These are phyloP conservation scores for Verticillium longisporum DNA, from an alignment of 2,329 filamentous ascomycete species.

Conservation along the genomic window DNA sequence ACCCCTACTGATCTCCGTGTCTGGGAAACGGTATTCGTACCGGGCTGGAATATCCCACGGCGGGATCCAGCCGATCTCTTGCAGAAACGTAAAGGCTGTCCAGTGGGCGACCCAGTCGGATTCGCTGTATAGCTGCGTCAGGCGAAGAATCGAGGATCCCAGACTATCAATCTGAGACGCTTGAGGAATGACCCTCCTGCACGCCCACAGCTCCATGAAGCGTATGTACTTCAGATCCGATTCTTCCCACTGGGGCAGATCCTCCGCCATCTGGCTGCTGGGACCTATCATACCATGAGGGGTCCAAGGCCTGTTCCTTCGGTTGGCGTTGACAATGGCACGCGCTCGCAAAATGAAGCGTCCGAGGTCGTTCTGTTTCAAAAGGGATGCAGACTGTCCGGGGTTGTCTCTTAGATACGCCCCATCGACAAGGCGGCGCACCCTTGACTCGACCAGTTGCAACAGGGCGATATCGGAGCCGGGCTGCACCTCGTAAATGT, in stretches of 20 bases:
- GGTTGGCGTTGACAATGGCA: constrained; percentile 42
- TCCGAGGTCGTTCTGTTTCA: constrained; percentile 25
- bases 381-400: constrained; percentile 3
- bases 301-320: constrained; percentile 41
- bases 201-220: constrained; percentile 64
- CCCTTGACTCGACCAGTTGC: constrained; percentile 39
- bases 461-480: constrained; percentile 40
- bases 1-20: constrained; percentile 32
- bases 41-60: constrained; percentile 64
- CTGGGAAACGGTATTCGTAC: constrained; percentile 52
- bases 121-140: constrained; percentile 51
- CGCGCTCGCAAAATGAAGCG: constrained; percentile 44
- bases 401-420: constrained; percentile 7
- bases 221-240: constrained; percentile 51
- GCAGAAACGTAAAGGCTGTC: constrained; percentile 59
- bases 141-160: constrained; percentile 55
- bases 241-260: constrained; percentile 31
- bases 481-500: constrained; percentile 33
- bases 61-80: constrained; percentile 65
- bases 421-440: constrained; percentile 47
- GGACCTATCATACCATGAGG: constrained; percentile 41
- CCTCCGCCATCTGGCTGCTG: constrained; percentile 12
- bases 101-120: constrained; percentile 35
- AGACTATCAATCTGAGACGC: constrained; percentile 10
- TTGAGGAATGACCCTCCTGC: constrained; percentile 8